Evolutionary conservation across 192 early-diverging fungal species (phyloP), one percentile per base, ranked within the genome.

Genomic region (Mortierella hygrophila): DNA sequence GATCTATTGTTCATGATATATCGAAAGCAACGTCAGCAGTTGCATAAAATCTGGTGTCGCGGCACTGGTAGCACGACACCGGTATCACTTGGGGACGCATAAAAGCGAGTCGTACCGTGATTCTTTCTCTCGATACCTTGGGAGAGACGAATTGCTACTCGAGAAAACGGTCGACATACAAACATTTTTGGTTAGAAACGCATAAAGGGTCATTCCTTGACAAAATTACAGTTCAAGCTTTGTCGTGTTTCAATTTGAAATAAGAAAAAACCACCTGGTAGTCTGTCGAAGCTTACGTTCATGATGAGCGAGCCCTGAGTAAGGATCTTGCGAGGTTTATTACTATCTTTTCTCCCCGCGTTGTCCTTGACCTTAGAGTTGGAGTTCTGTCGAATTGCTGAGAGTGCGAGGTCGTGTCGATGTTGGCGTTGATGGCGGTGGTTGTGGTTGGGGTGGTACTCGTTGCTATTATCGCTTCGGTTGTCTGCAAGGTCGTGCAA

Each of bases 271-370:
- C 7, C n/a, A 57, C 6, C 26, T 32, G 4, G 3, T 15, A 32
- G 13, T 29, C 23, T 65, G n/a, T 29, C 13, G 37, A 49, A 40
- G 4, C 77, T 80, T 85, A 85, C 83, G 49, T 80, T 85, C 57
- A 85, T 79, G 65, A 80, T 70, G 4, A 85, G 44, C 15, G 78
- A 80, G 69, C 74, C 52, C 44, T 80, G 83, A 4, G 74, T 73
- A 46, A 80, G 47, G 74, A 85, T 80, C 78, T 80, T 76, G 77
- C 78, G 82, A 37, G 74, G 74, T 79, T 85, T 85, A 79, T 85
- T 85, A 70, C 74, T 76, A 79, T 76, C 72, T 76, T 65, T 57
- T 60, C 47, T 78, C 35, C 23, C 37, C 7, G 18, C 1, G 37
- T 74, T 77, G 21, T 21, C 47, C 20, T n/a, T 57, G 29, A 42